Evolutionary conservation across 2,329 filamentous ascomycete genomes (phyloP).

Genomic region (Fusarium sp.): DNA sequence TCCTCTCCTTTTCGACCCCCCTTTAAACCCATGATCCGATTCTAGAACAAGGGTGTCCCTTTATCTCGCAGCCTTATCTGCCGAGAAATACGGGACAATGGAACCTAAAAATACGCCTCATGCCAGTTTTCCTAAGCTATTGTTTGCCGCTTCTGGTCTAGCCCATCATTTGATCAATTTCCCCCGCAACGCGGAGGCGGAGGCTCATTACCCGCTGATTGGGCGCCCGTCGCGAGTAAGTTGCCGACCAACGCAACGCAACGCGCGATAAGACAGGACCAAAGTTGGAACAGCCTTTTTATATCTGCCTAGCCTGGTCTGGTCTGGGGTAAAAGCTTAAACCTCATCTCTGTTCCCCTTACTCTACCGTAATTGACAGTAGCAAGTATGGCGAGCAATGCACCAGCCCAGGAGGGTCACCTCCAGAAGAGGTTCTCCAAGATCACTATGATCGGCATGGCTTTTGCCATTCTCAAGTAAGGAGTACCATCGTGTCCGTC

Average conservation of each 20-base stretch:
- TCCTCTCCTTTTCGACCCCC: not conserved
- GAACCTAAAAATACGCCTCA: not conserved
- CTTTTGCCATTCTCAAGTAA: conserved; percentile 56
- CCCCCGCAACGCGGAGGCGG: conserved; percentile 21
- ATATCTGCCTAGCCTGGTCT: not conserved
- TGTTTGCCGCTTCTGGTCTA: conserved; percentile 18
- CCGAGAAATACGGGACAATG: not conserved
- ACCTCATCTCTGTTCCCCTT: not conserved
- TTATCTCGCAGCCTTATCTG: not conserved
- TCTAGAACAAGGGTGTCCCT: not conserved
- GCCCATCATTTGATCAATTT: not conserved
- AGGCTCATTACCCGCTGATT: conserved; percentile 6
- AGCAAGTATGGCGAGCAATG: conserved; percentile 7
- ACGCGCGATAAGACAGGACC: not conserved
- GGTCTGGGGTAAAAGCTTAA: not conserved
- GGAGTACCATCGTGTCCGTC: not conserved
- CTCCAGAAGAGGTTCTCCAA: conserved; percentile 38
- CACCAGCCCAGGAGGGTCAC: conserved; percentile 18
- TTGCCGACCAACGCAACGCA: not conserved
- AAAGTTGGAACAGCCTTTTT: not conserved
- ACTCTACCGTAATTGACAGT: not conserved
- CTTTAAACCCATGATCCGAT: not conserved
- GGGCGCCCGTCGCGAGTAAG: conserved; percentile 2
- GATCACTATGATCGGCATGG: conserved; percentile 45
- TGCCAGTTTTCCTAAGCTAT: conserved; percentile 21